Evolutionary conservation across 2,329 filamentous ascomycete genomes (phyloP).

Genomic region (Magnaporthiopsis poae): DNA sequence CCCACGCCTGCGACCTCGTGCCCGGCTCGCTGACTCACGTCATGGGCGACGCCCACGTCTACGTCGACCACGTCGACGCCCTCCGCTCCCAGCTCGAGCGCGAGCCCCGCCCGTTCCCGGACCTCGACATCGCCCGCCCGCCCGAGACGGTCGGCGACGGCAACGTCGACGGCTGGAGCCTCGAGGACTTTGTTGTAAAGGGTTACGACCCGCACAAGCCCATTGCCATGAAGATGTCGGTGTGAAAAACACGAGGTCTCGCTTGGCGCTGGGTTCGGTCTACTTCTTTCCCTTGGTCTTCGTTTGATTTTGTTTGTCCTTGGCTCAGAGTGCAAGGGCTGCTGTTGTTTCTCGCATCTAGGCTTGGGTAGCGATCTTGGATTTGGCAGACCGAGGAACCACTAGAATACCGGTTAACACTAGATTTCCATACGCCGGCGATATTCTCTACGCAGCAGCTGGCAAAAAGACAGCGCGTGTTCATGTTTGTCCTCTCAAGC

Average conservation of each 20-base stretch:
- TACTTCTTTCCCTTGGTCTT: not conserved
- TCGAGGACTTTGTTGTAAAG: slow-evolving; percentile 76
- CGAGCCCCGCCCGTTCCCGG: slow-evolving; percentile 72
- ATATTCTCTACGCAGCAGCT: not conserved
- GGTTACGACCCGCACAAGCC: slow-evolving; percentile 85
- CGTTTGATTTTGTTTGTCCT: not conserved
- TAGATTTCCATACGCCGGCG: not conserved
- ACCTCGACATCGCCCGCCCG: slow-evolving; percentile 55
- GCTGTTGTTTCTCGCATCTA: not conserved
- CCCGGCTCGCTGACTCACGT: slow-evolving; percentile 85
- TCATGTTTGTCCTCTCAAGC: too few species aligned
- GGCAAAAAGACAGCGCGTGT: not conserved
- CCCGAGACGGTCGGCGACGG: slow-evolving; percentile 56
- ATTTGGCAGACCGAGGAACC: not conserved
- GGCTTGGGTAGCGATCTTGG: not conserved
- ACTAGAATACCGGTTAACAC: not conserved
- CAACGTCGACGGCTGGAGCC: slow-evolving; percentile 80
- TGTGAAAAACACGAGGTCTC: slow-evolving; percentile 32
- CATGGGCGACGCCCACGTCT: slow-evolving; percentile 97
- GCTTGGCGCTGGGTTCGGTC: not conserved
- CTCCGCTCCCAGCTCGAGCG: slow-evolving; percentile 69
- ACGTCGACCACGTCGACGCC: slow-evolving; percentile 83
- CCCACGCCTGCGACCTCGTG: slow-evolving; percentile 71
- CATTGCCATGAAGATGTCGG: slow-evolving; percentile 98
- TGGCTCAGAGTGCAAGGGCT: too few species aligned